Conservation (phyloP, 768 basidiomycete genomes). For the Amanita pseudoporphyria region DNA sequence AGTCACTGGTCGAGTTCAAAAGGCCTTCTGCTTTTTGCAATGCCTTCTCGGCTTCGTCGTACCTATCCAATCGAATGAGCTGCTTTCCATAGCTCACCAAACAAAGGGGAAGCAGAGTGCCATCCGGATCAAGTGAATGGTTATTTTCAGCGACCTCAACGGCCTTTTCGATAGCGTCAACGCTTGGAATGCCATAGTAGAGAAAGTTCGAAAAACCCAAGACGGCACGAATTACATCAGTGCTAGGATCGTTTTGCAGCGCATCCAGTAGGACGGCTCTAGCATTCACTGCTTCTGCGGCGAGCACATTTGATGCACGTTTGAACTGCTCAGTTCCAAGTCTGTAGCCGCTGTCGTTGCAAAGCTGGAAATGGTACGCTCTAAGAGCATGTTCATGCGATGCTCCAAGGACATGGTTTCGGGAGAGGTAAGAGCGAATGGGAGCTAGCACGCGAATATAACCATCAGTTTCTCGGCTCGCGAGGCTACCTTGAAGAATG, state of each 20-base stretch:
- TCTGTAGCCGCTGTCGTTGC: not conserved
- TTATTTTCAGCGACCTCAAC: not conserved
- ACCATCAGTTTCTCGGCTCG: not conserved
- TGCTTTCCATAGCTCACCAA: not conserved
- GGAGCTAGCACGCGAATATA: not conserved
- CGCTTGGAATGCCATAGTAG: not conserved
- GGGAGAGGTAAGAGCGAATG: not conserved
- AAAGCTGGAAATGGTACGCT: no score
- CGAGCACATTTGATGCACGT: not conserved
- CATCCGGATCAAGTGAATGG: not conserved
- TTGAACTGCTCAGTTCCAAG: not conserved
- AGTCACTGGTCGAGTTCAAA: not conserved
- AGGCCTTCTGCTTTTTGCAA: not conserved
- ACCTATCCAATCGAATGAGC: not conserved
- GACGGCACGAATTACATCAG: not conserved
- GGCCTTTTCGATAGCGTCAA: not conserved
- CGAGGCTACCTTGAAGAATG: not conserved
- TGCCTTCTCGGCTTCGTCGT: not conserved
- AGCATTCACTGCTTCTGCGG: not conserved
- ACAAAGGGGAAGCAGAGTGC: not conserved
- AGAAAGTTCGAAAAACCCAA: not conserved
- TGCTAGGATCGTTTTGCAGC: no score
- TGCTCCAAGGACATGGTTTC: not conserved
- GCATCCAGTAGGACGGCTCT: not conserved
- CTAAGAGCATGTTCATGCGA: not conserved